phyloP scores from a whole-genome alignment of 257 asterid genomes.

The Lantana camara region DNA sequence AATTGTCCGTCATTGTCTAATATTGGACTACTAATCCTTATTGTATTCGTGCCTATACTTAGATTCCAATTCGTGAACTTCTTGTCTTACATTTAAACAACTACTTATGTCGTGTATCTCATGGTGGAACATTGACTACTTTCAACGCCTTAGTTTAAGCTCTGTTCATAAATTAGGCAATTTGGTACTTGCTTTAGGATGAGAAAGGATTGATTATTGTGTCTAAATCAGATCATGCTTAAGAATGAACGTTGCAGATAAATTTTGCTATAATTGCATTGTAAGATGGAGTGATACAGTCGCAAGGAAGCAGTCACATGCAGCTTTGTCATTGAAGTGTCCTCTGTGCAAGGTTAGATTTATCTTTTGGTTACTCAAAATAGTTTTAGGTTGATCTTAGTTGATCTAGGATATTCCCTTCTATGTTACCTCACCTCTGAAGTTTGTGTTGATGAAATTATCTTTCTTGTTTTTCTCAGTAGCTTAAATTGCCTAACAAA shows the following conservation, averaged over 20 bases:
- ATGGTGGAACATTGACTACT: not conserved
- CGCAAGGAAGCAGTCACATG: slow-evolving; percentile 37
- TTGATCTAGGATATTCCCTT: slow-evolving; percentile 14
- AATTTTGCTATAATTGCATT: slow-evolving; percentile 74
- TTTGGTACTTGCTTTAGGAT: not conserved
- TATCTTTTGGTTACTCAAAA: not conserved
- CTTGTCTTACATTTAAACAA: not conserved
- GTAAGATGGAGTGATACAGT: slow-evolving; percentile 62
- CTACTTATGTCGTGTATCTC: not conserved
- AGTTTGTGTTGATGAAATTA: not conserved
- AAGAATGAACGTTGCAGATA: slow-evolving; percentile 53
- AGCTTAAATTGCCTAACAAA: not conserved
- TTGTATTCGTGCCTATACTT: too few relatives aligned
- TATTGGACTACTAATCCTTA: too few relatives aligned
- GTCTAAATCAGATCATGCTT: slow-evolving; percentile 15
- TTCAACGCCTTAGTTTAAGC: slow-evolving; percentile 1
- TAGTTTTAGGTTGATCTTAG: not conserved
- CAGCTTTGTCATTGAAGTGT: slow-evolving; percentile 57
- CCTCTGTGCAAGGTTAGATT: slow-evolving; percentile 79
- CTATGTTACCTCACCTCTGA: not conserved
- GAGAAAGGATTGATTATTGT: not conserved
- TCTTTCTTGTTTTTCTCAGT: not conserved
- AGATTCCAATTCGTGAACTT: not conserved
- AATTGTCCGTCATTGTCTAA: too few relatives aligned
- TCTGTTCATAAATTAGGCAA: slow-evolving; percentile 15